Percentiles rank a stretch among this genome's conserved stretches.
These are phyloP conservation scores for Iberis pinnata DNA, from an alignment of 345 rosid genomes.

Conservation along the genomic window DNA sequence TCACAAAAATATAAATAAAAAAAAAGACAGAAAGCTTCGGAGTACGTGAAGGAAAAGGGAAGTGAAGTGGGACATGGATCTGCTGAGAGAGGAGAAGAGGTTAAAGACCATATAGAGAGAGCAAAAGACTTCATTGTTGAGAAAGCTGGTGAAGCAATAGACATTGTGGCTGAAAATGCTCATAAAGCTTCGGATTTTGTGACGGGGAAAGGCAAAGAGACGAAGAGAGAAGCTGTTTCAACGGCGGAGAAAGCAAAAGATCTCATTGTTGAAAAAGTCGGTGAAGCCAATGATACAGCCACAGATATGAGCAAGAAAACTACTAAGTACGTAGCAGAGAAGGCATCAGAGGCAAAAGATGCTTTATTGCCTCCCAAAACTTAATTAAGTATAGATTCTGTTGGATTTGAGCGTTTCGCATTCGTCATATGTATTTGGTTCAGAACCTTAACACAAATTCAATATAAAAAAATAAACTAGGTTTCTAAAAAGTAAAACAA, in stretches of 20 bases:
- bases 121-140: constrained; percentile 21
- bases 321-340: constrained; percentile 17
- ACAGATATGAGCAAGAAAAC: constrained; percentile 14
- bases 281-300: constrained; percentile 15
- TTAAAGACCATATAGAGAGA: constrained; percentile 19
- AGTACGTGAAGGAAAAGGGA: constrained; percentile 23
- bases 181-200: constrained; percentile 21
- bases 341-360: constrained; percentile 21
- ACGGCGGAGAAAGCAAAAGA: constrained; percentile 20
- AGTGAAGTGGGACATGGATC: constrained; percentile 11
- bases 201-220: constrained; percentile 22
- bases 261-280: constrained; percentile 15
- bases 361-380: constrained; percentile 21
- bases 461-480: too few species aligned
- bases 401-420: background rate
- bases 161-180: constrained; percentile 19
- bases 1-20: constrained; percentile 2
- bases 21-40: constrained; percentile 26
- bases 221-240: constrained; percentile 13
- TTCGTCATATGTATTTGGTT: background rate
- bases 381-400: background rate
- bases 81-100: constrained; percentile 20
- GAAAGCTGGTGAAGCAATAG: constrained; percentile 26
- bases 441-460: background rate
- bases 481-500: too few species aligned